Evolutionary conservation across 306 rosid genomes (phyloP).

Genomic region (Benincasa hispida): DNA sequence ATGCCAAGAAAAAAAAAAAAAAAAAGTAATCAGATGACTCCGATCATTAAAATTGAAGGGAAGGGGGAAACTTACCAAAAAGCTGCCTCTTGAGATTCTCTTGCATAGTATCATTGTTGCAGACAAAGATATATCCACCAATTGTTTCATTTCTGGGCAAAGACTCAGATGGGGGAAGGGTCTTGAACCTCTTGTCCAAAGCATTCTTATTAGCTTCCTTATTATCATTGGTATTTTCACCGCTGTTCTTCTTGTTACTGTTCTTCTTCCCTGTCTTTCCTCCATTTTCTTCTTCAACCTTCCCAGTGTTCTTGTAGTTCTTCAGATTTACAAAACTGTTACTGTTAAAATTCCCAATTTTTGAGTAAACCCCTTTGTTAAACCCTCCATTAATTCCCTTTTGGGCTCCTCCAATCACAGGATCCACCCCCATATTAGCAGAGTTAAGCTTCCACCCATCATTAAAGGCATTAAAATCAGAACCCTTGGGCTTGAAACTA

Average conservation of each 20-base stretch:
- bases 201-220: slow-evolving; percentile 32
- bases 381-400: slow-evolving; percentile 19
- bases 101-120: slow-evolving; percentile 94
- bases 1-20: neutral
- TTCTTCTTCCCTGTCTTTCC: slow-evolving; percentile 27
- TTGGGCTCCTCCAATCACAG: neutral
- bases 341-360: slow-evolving; percentile 22
- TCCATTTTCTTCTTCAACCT: slow-evolving; percentile 29
- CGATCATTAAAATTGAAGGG: neutral
- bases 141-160: slow-evolving; percentile 66
- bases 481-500: slow-evolving; percentile 14
- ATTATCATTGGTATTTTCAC: slow-evolving; percentile 33
- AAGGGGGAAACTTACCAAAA: slow-evolving; percentile 35
- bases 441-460: slow-evolving; percentile 20
- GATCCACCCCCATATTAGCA: neutral
- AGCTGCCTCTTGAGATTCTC: slow-evolving; percentile 86
- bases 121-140: slow-evolving; percentile 91
- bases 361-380: slow-evolving; percentile 68
- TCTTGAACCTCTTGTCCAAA: slow-evolving; percentile 66
- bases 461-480: slow-evolving; percentile 14
- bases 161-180: slow-evolving; percentile 74
- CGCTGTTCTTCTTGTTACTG: neutral
- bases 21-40: neutral
- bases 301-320: slow-evolving; percentile 34
- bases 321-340: slow-evolving; percentile 27